These are phyloP conservation scores for Penicillium salamii DNA, from an alignment of 495 filamentous ascomycete species.

Conservation along the genomic window DNA sequence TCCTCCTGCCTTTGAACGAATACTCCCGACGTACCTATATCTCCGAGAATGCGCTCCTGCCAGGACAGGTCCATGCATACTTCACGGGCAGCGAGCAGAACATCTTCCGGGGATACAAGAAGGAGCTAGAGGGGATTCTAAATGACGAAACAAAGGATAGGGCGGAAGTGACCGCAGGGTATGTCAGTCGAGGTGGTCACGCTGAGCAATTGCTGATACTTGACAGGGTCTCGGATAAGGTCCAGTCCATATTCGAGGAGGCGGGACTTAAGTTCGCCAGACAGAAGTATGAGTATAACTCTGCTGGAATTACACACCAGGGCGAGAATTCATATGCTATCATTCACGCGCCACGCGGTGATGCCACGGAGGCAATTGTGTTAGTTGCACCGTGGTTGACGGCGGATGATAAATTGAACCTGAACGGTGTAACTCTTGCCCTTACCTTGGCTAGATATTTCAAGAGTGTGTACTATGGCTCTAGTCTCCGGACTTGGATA, in stretches of 20 bases:
- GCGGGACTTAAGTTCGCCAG: conserved; percentile 80
- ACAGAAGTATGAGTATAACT: conserved; percentile 79
- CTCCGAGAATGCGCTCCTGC: conserved; percentile 93
- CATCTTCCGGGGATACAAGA: conserved; percentile 87
- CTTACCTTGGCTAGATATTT: conserved; percentile 91
- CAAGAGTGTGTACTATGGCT: conserved; percentile 54
- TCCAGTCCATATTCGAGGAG: conserved; percentile 70
- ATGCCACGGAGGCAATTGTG: conserved; percentile 98
- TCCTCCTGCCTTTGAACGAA: conserved; percentile 86
- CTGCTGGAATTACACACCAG: conserved; percentile 65
- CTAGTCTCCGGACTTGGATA: neutral
- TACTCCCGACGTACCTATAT: conserved; percentile 95
- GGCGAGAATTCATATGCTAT: conserved; percentile 95
- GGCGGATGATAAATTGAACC: conserved; percentile 73
- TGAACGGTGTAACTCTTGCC: conserved; percentile 80
- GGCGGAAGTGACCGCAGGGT: conserved; percentile 44
- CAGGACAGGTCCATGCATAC: conserved; percentile 96
- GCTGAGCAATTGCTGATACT: conserved; percentile 7
- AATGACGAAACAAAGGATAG: conserved; percentile 16
- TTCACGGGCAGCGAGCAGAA: conserved; percentile 95
- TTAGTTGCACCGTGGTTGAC: conserved; percentile 87
- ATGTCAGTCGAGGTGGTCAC: conserved; percentile 17
- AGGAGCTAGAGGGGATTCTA: conserved; percentile 63
- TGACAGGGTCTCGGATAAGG: conserved; percentile 60
- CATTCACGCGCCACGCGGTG: conserved; percentile 89